Evolutionary conservation across 2,329 filamentous ascomycete genomes (phyloP), one percentile per base, ranked within the genome.

Genomic region (Zymoseptoria pseudotritici): DNA sequence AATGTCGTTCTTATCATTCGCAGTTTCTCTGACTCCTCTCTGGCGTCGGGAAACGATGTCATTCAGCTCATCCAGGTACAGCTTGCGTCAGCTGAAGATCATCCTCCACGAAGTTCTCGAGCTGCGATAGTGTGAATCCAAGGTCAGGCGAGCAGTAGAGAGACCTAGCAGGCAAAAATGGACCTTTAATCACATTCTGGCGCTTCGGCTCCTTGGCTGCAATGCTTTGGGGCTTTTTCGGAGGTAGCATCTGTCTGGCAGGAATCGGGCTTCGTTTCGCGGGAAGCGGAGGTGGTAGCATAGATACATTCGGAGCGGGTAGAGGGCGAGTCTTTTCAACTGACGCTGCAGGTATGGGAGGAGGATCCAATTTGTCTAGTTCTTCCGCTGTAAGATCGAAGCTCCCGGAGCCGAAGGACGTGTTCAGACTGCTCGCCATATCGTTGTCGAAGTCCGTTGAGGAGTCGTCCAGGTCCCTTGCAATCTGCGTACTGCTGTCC

Each of bases 401-500:
- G 54, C 76, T 73, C 58, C 72, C 70, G 2, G 73, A 72, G 49
- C 65, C 73, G 20, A 76, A 78, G 2, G 77, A 72, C 4, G 66
- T 70, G 17, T 69, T 55, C 36, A 46, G 36, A 46, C 13, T 46
- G 17, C 36, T 46, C 36, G 36, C 36, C 17, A 46, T 5, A 46
- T n/a, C 36, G 17, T 46, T n/a, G 17, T 46, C 36, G 36, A 46
- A 46, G 22, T 56, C 36, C n/a, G 55, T 55, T 22, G 54, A 31
- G 17, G 52, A 24, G 17, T 59, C 61, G 2, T 67, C 69, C 8
- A 79, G 66, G 31, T 79, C 77, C 8, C 77, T 72, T 6, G 76
- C 76, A 42, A 79, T 76, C 60, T 80, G 77, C 0, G 77, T 77
- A 42, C 72, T 74, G 59, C 72, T 77, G n/a, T 75, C 77, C 2